phyloP scores from a whole-genome alignment of 2,329 filamentous ascomycete species.

The Ascochyta koolunga region DNA sequence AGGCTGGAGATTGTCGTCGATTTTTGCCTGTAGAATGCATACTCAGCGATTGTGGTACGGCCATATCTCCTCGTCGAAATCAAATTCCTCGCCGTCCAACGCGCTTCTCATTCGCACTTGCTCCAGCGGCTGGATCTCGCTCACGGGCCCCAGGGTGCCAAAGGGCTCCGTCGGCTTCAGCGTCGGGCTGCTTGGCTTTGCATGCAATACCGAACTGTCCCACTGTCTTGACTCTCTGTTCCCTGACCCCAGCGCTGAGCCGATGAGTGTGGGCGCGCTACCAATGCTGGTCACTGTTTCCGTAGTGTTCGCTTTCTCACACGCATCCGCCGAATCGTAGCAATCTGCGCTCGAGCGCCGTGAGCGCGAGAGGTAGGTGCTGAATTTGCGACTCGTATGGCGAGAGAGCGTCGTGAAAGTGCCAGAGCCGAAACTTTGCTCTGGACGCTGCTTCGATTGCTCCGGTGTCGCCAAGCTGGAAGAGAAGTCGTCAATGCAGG shows the following conservation, averaged over 20 bases:
- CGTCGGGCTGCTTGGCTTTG: slow-evolving; percentile 23
- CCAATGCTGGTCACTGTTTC: slow-evolving; percentile 43
- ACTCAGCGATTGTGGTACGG: slow-evolving; percentile 4
- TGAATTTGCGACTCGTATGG: slow-evolving; percentile 27
- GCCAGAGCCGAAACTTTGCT: slow-evolving; percentile 17
- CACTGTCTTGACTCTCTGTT: slow-evolving; percentile 19
- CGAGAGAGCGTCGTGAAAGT: slow-evolving; percentile 1
- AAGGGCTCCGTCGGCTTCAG: slow-evolving; percentile 19
- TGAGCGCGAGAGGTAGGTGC: slow-evolving; percentile 35
- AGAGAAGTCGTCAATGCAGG: slow-evolving; percentile 46
- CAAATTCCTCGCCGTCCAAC: slow-evolving; percentile 17
- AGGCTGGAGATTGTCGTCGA: too few relatives aligned
- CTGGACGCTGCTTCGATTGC: slow-evolving; percentile 1
- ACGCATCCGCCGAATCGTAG: slow-evolving; percentile 32
- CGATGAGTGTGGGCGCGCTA: slow-evolving; percentile 40
- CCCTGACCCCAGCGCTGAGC: slow-evolving; percentile 4
- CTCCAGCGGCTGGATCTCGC: slow-evolving; percentile 31
- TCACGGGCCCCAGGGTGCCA: slow-evolving; percentile 20
- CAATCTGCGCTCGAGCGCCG: slow-evolving; percentile 38
- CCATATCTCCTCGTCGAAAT: slow-evolving; percentile 6
- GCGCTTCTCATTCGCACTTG: slow-evolving; percentile 24
- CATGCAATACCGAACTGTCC: slow-evolving; percentile 3
- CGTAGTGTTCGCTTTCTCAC: slow-evolving; percentile 43
- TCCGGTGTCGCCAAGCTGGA: slow-evolving; percentile 38
- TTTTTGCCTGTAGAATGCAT: too few relatives aligned